A percentile compares a stretch with the other conserved stretches of the same genome.
phyloP scores from a whole-genome alignment of 2,329 filamentous ascomycete species.

The Aspergillus intermedius region DNA sequence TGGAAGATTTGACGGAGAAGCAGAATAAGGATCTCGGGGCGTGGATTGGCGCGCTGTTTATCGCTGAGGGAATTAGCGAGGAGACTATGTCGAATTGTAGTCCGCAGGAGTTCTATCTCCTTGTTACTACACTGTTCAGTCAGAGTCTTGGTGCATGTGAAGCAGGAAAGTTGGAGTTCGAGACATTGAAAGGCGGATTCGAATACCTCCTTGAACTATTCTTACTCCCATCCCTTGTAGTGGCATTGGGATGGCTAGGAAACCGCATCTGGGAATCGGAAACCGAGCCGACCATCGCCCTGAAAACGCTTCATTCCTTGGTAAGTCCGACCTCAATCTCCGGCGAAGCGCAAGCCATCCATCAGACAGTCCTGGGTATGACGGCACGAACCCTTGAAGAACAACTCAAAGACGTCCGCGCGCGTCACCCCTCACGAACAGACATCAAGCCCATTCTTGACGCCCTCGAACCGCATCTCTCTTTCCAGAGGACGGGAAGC shows the following conservation, averaged over 20 bases:
- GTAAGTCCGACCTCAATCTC: conserved; percentile 53
- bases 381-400: conserved; percentile 47
- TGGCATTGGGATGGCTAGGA: conserved; percentile 54
- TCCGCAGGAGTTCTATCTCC: conserved; percentile 58
- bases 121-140: conserved; percentile 56
- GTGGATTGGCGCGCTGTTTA: conserved; percentile 58
- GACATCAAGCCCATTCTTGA: conserved; percentile 50
- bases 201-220: conserved; percentile 61
- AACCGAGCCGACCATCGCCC: conserved; percentile 45
- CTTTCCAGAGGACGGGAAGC: conserved; percentile 45
- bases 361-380: conserved; percentile 53
- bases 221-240: conserved; percentile 54
- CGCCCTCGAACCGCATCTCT: conserved; percentile 44
- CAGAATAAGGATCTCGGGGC: conserved; percentile 52
- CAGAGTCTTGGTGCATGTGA: conserved; percentile 56
- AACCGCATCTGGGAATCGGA: conserved; percentile 49
- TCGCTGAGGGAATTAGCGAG: conserved; percentile 57
- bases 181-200: conserved; percentile 55
- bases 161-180: conserved; percentile 48
- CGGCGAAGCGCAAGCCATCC: conserved; percentile 55
- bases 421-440: conserved; percentile 43
- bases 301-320: conserved; percentile 52
- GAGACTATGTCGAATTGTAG: conserved; percentile 59
- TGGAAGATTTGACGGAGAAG: conserved; percentile 48
- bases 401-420: conserved; percentile 46